Conservation (phyloP, 2,329 filamentous ascomycete species). For the Purpureocillium lavendulum region DNA sequence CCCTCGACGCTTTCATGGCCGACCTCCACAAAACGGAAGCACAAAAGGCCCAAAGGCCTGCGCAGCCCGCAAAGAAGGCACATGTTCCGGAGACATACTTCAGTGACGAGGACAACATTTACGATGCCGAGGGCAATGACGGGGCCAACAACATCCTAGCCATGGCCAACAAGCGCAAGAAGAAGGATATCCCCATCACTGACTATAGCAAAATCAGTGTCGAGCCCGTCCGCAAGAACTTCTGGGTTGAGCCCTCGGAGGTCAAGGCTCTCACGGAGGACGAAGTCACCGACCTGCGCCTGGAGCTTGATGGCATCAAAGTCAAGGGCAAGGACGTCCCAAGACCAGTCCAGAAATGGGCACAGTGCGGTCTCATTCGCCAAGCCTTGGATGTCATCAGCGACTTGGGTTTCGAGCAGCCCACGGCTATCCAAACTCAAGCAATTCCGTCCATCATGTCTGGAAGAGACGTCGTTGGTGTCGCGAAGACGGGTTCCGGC, state of each 20-base stretch:
- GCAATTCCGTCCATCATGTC: constrained; percentile 94
- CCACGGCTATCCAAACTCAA: constrained; percentile 91
- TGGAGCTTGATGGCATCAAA: constrained; percentile 93
- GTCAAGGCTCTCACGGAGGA: constrained; percentile 75
- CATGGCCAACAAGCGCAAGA: constrained; percentile 64
- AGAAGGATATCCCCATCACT: constrained; percentile 85
- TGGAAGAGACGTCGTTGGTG: constrained; percentile 87
- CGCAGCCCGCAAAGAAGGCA: constrained; percentile 37
- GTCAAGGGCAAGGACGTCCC: constrained; percentile 82
- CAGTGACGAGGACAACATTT: constrained; percentile 68
- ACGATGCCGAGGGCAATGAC: constrained; percentile 37
- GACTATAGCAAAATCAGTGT: constrained; percentile 85
- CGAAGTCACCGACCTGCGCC: constrained; percentile 70
- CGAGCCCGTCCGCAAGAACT: constrained; percentile 82
- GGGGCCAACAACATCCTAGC: constrained; percentile 41
- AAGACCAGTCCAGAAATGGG: constrained; percentile 93
- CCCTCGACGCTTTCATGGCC: constrained; percentile 96
- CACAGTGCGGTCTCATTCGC: constrained; percentile 83
- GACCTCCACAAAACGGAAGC: constrained; percentile 50
- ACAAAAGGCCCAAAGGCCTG: constrained; percentile 22
- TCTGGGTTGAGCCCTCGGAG: constrained; percentile 87
- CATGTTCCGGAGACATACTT: constrained; percentile 80
- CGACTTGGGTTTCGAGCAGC: constrained; percentile 73
- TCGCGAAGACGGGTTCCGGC: constrained; percentile 95
- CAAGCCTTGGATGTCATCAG: constrained; percentile 82